These are phyloP conservation scores for Diaporthe helianthi DNA, from an alignment of 2,329 filamentous ascomycete genomes.

Conservation along the genomic window DNA sequence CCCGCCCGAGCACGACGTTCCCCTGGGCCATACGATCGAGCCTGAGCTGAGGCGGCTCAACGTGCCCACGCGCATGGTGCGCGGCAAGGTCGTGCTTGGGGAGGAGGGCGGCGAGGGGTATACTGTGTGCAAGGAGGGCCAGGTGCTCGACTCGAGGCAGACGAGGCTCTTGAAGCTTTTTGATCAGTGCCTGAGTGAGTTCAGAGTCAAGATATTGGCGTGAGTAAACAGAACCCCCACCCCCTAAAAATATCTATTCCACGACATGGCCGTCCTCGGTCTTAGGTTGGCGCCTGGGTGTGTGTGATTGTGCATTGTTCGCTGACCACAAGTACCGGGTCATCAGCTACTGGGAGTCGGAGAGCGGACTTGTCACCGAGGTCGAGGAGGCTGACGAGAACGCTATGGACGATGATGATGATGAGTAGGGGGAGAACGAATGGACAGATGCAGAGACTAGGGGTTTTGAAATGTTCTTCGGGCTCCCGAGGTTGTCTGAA, in stretches of 20 bases:
- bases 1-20: conserved; percentile 80
- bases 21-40: conserved; percentile 87
- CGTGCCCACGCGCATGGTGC: conserved; percentile 86
- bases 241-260: background rate
- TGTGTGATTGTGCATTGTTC: background rate
- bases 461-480: background rate
- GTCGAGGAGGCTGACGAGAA: conserved; percentile 49
- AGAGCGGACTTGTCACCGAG: conserved; percentile 66
- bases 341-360: conserved; percentile 66
- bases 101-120: conserved; percentile 64
- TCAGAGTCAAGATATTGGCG: conserved; percentile 80
- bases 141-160: conserved; percentile 87
- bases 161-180: conserved; percentile 95
- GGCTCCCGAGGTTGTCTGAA: background rate
- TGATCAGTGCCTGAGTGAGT: conserved; percentile 88
- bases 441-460: background rate
- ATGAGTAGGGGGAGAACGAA: conserved; percentile 31
- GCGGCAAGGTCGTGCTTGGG: conserved; percentile 81
- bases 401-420: conserved; percentile 40
- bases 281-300: background rate
- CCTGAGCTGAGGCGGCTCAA: conserved; percentile 88
- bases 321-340: conserved; percentile 34
- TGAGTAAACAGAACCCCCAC: conserved; percentile 49
- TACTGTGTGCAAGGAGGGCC: conserved; percentile 82
- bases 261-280: background rate